A percentile compares a stretch with the other conserved stretches of the same genome.
Conservation (phyloP, 768 basidiomycete genomes). For the Boletus eberwhitei region DNA sequence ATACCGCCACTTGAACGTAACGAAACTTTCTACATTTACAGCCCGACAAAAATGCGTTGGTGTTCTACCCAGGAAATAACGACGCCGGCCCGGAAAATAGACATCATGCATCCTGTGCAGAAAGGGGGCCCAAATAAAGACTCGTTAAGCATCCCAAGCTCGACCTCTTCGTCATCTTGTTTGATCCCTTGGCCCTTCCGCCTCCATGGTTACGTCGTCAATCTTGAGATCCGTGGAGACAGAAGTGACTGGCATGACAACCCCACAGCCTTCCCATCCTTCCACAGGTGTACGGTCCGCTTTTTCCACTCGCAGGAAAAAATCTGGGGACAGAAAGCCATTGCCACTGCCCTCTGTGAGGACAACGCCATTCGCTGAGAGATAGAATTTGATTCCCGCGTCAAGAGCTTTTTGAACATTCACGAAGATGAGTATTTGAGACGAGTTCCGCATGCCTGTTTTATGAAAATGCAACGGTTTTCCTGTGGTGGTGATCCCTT, state of each 20-base stretch:
- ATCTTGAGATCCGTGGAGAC: not conserved
- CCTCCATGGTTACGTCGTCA: not conserved
- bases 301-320: slow-evolving; percentile 69
- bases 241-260: not conserved
- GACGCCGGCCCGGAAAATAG: not conserved
- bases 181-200: not conserved
- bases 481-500: not conserved
- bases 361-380: slow-evolving; percentile 86
- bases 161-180: not conserved
- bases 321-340: slow-evolving; percentile 59
- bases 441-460: slow-evolving; percentile 76
- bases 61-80: not conserved
- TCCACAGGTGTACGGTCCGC: slow-evolving; percentile 17
- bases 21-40: not conserved
- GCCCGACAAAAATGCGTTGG: not conserved
- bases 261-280: slow-evolving; percentile 21
- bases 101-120: not conserved
- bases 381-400: slow-evolving; percentile 67
- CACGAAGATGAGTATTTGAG: slow-evolving; percentile 80
- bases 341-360: slow-evolving; percentile 72
- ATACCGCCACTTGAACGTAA: not conserved
- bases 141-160: not conserved
- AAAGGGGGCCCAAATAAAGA: not conserved
- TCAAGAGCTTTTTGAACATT: slow-evolving; percentile 67
- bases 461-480: not conserved